Percentiles rank a stretch among this genome's conserved stretches.
Evolutionary conservation across 2,329 filamentous ascomycete species (phyloP).

Genomic region (Pyricularia sp.): DNA sequence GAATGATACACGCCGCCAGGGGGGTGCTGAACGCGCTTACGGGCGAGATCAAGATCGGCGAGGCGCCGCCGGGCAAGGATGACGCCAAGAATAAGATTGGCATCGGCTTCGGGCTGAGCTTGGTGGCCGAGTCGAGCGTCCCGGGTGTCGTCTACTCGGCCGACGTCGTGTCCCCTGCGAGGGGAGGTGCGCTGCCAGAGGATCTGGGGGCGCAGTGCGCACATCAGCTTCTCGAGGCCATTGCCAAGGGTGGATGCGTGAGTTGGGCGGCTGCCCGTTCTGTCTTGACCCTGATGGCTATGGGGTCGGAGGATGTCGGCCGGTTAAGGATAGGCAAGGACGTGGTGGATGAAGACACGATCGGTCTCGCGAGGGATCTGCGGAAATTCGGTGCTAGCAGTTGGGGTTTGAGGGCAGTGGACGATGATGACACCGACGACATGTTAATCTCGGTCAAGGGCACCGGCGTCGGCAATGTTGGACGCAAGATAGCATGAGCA

Average conservation of each 20-base stretch:
- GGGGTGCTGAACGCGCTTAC: constrained; percentile 78
- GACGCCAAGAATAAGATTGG: constrained; percentile 55
- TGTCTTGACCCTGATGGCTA: constrained; percentile 83
- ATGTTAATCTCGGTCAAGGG: constrained; percentile 87
- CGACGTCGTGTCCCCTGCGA: constrained; percentile 61
- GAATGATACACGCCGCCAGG: constrained; percentile 85
- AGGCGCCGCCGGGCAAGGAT: constrained; percentile 31
- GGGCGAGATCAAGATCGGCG: constrained; percentile 81
- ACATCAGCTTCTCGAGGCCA: constrained; percentile 73
- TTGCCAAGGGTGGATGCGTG: constrained; percentile 72
- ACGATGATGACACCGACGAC: constrained; percentile 50
- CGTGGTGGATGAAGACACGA: constrained; percentile 67
- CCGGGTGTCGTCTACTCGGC: constrained; percentile 74
- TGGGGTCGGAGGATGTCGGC: constrained; percentile 94
- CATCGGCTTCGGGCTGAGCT: constrained; percentile 78
- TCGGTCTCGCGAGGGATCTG: constrained; percentile 72
- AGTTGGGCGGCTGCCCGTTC: constrained; percentile 58
- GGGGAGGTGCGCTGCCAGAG: constrained; percentile 74
- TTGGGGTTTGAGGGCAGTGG: constrained; percentile 75
- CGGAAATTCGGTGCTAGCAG: constrained; percentile 79
- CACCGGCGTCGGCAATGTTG: constrained; percentile 85
- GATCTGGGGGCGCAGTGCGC: constrained; percentile 83
- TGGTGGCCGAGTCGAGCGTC: constrained; percentile 86
- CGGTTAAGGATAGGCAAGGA: constrained; percentile 70
- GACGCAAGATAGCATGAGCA: constrained; percentile 62